Base-by-base conservation (phyloP, 2,329 filamentous ascomycete genomes). In the Sporothrix variecibatus region DNA sequence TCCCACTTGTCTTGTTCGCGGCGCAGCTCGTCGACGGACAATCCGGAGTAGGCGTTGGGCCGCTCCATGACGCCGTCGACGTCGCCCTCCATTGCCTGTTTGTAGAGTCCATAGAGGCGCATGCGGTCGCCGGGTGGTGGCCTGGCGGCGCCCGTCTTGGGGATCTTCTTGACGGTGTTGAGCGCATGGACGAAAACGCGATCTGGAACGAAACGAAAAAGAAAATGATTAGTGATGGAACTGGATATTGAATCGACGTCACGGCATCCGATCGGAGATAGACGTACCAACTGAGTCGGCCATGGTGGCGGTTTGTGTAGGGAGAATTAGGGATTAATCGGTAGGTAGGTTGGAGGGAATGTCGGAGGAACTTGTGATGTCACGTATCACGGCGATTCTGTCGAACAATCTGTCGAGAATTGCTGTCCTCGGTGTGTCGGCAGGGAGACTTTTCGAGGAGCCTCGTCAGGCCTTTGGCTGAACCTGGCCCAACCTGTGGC, bases 81-180 rank as follows among this genome's bases (percentile, higher is more conserved):
- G 83, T 99, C 94, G 68, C 96, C 96, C 85, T 99, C 95, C 96
- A 98, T 98, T 76, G 94, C 94, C 84, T 99, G 96, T 82, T 99
- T 99, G 86, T 99, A 99, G 78, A 99, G 88, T 77, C 96, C 96
- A 91, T 99, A 99, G 76, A 99, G 92, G 74, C 93, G 93, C 78
- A 99, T 87, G 74, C 96, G 92, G 80, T 97, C 95, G 75, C 88
- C 86, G 1, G 94, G 90, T 67, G 96, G 96, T 64, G 96, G 96
- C 76, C 96, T 92, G 76, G 94, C 91, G 71, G 94, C 94, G 76
- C 96, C 95, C 23, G 95, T 97, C 81, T 96, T 95, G 78, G 93
- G 93, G 79, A 99, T 97, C 84, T 97, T 97, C 84, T 98, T 98
- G 80, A 99, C 95, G 31, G 96, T 98, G 85, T 97, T 98, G 83